Evolutionary conservation across 176 grass and related monocot genomes (phyloP).

Genomic region (Aegilops sharonensis): DNA sequence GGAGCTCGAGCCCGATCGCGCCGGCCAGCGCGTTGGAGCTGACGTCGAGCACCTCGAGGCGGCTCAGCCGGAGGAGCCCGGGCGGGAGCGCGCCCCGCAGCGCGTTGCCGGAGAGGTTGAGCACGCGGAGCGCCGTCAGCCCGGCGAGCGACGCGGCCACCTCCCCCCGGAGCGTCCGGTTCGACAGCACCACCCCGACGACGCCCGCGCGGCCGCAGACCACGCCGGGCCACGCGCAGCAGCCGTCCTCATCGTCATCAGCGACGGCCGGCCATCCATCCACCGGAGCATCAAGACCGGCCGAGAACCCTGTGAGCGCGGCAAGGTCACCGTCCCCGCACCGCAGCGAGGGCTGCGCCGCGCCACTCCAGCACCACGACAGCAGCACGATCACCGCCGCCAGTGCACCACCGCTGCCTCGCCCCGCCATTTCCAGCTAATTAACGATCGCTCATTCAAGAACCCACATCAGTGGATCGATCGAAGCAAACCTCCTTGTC

Average conservation of each 20-base stretch:
- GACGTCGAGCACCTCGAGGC: conserved; percentile 44
- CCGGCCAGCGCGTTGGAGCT: conserved; percentile 25
- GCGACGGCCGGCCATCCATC: conserved; percentile 15
- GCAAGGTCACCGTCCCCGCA: conserved; percentile 25
- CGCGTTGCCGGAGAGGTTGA: conserved; percentile 57
- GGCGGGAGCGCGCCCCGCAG: conserved; percentile 41
- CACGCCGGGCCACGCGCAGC: conserved; percentile 48
- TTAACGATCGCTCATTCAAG: neutral
- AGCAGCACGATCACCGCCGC: neutral
- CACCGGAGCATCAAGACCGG: conserved; percentile 19
- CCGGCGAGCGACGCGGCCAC: conserved; percentile 35
- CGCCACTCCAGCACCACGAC: neutral
- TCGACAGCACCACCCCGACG: conserved; percentile 34
- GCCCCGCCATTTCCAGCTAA: neutral
- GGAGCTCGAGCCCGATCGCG: neutral
- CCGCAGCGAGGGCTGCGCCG: neutral
- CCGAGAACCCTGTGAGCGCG: conserved; percentile 36
- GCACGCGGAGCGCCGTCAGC: conserved; percentile 35
- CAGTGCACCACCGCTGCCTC: neutral
- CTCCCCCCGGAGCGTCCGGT: conserved; percentile 32
- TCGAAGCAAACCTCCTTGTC: neutral
- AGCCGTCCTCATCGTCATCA: neutral
- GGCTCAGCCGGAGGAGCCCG: conserved; percentile 29
- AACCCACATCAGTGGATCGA: neutral
- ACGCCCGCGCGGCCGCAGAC: neutral